phyloP scores from a whole-genome alignment of 495 filamentous ascomycete genomes.

The Neurospora pannonica region DNA sequence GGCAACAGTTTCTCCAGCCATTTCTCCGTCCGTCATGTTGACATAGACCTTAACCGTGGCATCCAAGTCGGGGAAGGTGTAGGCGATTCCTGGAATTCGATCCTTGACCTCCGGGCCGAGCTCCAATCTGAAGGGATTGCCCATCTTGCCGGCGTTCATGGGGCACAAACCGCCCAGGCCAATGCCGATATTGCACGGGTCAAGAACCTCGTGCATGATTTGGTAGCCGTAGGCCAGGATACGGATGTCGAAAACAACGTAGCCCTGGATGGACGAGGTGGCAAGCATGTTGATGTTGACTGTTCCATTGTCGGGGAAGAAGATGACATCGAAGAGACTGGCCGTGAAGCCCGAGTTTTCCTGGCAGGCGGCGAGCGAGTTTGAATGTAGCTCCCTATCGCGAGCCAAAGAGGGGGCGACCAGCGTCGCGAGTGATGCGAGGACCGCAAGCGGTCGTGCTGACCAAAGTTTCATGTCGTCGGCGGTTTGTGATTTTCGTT shows the following conservation, averaged over 20 bases:
- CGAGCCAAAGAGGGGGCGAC: slow-evolving; percentile 20
- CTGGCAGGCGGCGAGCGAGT: slow-evolving; percentile 70
- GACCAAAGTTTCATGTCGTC: background rate
- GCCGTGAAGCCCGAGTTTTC: slow-evolving; percentile 72
- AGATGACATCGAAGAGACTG: slow-evolving; percentile 71
- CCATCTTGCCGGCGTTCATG: slow-evolving; percentile 80
- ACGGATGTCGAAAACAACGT: slow-evolving; percentile 68
- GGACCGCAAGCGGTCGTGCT: slow-evolving; percentile 21
- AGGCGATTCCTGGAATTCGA: slow-evolving; percentile 75
- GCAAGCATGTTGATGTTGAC: slow-evolving; percentile 70
- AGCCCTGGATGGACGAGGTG: slow-evolving; percentile 74
- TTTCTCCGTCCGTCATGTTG: slow-evolving; percentile 46
- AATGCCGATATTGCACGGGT: slow-evolving; percentile 57
- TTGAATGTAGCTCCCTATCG: slow-evolving; percentile 51
- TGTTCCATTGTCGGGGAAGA: slow-evolving; percentile 65
- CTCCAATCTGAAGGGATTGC: slow-evolving; percentile 58
- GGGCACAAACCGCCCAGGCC: slow-evolving; percentile 74
- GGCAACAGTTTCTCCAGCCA: slow-evolving; percentile 52
- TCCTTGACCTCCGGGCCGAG: slow-evolving; percentile 47
- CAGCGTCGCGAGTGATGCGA: slow-evolving; percentile 26
- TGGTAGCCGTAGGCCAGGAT: slow-evolving; percentile 76
- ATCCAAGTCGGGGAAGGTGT: slow-evolving; percentile 86
- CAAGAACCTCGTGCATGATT: slow-evolving; percentile 50
- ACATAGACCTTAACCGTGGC: slow-evolving; percentile 75
- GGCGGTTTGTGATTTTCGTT: background rate